Evolutionary conservation across 192 early-diverging fungal genomes (phyloP), one percentile per base, ranked within the genome.

Genomic region (Entophlyctis luteolus): DNA sequence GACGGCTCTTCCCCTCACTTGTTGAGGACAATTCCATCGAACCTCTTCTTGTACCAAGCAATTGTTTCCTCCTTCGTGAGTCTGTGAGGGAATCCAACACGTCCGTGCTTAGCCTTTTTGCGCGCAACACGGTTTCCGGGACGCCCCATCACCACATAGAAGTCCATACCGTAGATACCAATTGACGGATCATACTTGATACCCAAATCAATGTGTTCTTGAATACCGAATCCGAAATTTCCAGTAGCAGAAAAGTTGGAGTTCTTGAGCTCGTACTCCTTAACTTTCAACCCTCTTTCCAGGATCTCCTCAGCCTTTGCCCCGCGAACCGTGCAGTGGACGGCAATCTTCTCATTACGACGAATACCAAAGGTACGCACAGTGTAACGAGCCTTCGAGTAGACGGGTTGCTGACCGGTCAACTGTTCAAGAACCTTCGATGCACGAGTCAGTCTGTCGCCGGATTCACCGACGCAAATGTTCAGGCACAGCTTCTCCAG

Each of bases 401-500:
- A 93, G 75, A 99, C 95, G 70, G 97, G 97, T 65, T 89, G 88
- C 84, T 99, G 97, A 68, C 95, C 97, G 70, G 95, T 97, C 73
- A 99, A 88, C 89, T 99, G 94, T 84, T 99, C 97, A 50, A 99
- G 87, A 77, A 99, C 97, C 91, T 99, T 99, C 81, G 93, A 92
- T 73, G 97, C 97, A 89, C 97, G 91, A 67, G 97, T 99, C 62
- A 99, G 87, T 84, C 94, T 89, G 89, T 99, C 97, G 71, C 95
- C 95, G 76, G 94, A 95, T 84, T 98, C 95, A 63, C 97, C 97
- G 45, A 99, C 97, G 77, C 91, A 97, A 79, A 99, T 98, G 91
- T 98, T 98, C 80, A 99, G 90, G 81, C 96, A 95, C 81, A 99
- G 93, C 90, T 99, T 99, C 87, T 99, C 97, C 78, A 98, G 91